Evolutionary conservation across 2,329 filamentous ascomycete species (phyloP).

Genomic region (Colletotrichum tofieldiae): DNA sequence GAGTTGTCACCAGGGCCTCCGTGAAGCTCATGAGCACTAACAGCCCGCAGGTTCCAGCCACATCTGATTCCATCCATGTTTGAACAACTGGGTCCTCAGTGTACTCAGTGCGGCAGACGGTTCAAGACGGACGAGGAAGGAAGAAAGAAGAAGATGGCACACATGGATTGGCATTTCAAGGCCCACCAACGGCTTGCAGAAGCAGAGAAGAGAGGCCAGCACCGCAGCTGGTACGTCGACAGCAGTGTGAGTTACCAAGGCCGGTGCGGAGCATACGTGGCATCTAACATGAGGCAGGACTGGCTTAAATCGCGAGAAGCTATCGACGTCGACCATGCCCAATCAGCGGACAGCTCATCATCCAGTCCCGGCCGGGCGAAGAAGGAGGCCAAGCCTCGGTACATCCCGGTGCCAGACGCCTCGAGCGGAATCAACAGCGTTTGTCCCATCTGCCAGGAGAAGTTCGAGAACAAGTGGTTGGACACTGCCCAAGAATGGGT

Average conservation of each 20-base stretch:
- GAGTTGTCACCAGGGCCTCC: conserved; percentile 53
- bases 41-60: conserved; percentile 74
- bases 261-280: conserved; percentile 45
- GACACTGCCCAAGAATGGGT: conserved; percentile 97
- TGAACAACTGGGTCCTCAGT: conserved; percentile 87
- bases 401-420: conserved; percentile 88
- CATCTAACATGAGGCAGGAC: conserved; percentile 36
- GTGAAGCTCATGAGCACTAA: conserved; percentile 33
- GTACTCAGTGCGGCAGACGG: conserved; percentile 90
- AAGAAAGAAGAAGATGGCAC: conserved; percentile 87
- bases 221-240: conserved; percentile 95
- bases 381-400: conserved; percentile 68
- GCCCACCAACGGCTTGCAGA: conserved; percentile 92
- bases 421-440: conserved; percentile 80
- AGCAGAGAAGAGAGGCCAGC: conserved; percentile 86
- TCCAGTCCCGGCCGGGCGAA: conserved; percentile 49
- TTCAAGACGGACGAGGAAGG: conserved; percentile 86
- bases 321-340: conserved; percentile 50
- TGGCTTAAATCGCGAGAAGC: conserved; percentile 47
- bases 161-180: conserved; percentile 99
- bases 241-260: conserved; percentile 76
- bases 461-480: conserved; percentile 92
- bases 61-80: conserved; percentile 83
- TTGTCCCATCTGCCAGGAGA: conserved; percentile 96
- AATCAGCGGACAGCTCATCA: conserved; percentile 28